phyloP scores from a whole-genome alignment of 2,329 filamentous ascomycete species.

The Metarhizium anisopliae region DNA sequence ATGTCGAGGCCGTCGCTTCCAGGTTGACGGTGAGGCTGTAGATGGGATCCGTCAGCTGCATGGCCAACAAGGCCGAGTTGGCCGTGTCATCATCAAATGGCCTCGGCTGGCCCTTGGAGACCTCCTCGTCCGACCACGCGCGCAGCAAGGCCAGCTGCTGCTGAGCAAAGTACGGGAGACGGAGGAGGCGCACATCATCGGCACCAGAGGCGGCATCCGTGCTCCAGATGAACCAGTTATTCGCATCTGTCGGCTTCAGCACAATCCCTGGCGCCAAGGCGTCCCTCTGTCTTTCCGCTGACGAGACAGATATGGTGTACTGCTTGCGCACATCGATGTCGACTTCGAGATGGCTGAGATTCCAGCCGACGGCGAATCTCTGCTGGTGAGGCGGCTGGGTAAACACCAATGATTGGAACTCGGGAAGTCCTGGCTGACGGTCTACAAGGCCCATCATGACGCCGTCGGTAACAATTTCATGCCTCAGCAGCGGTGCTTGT shows the following conservation, averaged over 20 bases:
- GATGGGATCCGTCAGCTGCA: slow-evolving; percentile 10
- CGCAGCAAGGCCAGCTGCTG: background rate
- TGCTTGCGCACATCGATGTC: slow-evolving; percentile 12
- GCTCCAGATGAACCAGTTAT: background rate
- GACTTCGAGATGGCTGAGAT: slow-evolving; percentile 8
- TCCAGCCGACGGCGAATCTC: slow-evolving; percentile 17
- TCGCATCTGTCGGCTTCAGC: background rate
- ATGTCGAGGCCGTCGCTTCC: background rate
- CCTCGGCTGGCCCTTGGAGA: background rate
- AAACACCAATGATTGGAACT: slow-evolving; percentile 20
- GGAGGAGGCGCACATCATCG: slow-evolving; percentile 3
- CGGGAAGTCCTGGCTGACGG: slow-evolving; percentile 12
- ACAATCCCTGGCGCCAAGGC: background rate
- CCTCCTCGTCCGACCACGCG: background rate
- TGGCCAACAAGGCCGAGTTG: slow-evolving; percentile 7
- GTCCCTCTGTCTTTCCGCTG: background rate
- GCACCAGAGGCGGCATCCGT: background rate
- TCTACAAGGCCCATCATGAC: slow-evolving; percentile 25
- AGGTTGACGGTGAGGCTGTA: slow-evolving; percentile 8
- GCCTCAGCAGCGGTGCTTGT: slow-evolving; percentile 17
- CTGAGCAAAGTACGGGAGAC: slow-evolving; percentile 2
- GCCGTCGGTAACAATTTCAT: slow-evolving; percentile 21
- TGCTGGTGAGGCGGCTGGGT: slow-evolving; percentile 30
- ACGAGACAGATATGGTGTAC: slow-evolving; percentile 11
- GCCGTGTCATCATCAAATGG: slow-evolving; percentile 4